These are phyloP conservation scores for Acacia crassicarpa DNA, from an alignment of 306 rosid species.

Conservation along the genomic window DNA sequence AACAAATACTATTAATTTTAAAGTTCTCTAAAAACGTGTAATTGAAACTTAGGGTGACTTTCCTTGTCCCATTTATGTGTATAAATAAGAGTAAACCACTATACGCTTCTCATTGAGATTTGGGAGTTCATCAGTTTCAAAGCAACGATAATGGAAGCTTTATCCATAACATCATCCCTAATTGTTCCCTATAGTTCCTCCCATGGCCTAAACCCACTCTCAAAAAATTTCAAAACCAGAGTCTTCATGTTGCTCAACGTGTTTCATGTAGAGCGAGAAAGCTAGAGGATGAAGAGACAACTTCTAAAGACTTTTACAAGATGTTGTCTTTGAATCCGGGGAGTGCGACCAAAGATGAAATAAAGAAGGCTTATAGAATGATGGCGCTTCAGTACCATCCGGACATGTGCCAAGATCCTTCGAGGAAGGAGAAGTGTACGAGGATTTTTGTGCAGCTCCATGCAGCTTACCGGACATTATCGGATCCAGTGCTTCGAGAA, in stretches of 20 bases:
- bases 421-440: slow-evolving; percentile 49
- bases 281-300: neutral
- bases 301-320: slow-evolving; percentile 41
- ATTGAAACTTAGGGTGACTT: neutral
- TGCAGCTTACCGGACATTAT: slow-evolving; percentile 54
- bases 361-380: slow-evolving; percentile 59
- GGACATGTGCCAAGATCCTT: slow-evolving; percentile 46
- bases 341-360: slow-evolving; percentile 48
- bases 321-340: slow-evolving; percentile 43
- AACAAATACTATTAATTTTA: neutral
- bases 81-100: neutral
- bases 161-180: slow-evolving; percentile 26
- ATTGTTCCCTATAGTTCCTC: slow-evolving; percentile 15
- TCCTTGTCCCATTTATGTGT: neutral
- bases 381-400: slow-evolving; percentile 70
- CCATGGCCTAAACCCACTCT: neutral
- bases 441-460: slow-evolving; percentile 58
- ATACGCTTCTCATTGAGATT: neutral
- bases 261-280: slow-evolving; percentile 38
- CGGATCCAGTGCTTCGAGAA: slow-evolving; percentile 47
- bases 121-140: neutral
- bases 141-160: slow-evolving; percentile 34
- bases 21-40: neutral
- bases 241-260: neutral
- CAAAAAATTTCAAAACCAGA: neutral